phyloP scores from a whole-genome alignment of 176 grass and related monocot genomes.

The Bolboschoenus planiculmis region DNA sequence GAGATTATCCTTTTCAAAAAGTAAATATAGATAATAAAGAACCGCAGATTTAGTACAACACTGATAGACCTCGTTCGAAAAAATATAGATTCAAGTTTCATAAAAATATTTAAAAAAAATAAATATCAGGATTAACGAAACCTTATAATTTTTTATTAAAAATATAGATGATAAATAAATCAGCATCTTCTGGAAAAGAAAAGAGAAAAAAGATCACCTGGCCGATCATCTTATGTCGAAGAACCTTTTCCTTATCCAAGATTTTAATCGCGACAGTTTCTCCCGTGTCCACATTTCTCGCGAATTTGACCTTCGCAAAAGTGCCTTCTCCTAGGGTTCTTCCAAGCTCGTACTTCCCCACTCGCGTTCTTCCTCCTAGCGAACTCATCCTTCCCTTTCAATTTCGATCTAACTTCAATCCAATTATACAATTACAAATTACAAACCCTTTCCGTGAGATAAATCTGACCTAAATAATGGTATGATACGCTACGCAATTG shows the following conservation, averaged over 20 bases:
- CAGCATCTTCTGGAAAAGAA: neutral
- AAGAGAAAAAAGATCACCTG: slow-evolving; percentile 44
- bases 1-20: neutral
- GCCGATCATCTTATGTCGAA: slow-evolving; percentile 86
- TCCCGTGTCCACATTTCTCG: slow-evolving; percentile 58
- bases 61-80: too few species aligned
- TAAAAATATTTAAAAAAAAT: too few species aligned
- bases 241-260: slow-evolving; percentile 96
- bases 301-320: slow-evolving; percentile 99
- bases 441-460: neutral
- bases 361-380: slow-evolving; percentile 46
- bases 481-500: neutral
- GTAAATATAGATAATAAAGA: too few species aligned
- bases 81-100: too few species aligned
- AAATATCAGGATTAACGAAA: too few species aligned
- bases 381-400: slow-evolving; percentile 41
- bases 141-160: too few species aligned
- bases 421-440: neutral
- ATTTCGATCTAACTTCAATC: neutral
- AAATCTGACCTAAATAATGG: neutral
- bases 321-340: slow-evolving; percentile 82
- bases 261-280: slow-evolving; percentile 96
- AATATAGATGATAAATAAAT: neutral
- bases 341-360: slow-evolving; percentile 94
- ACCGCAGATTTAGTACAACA: too few species aligned